These are phyloP conservation scores for Escallonia herrerae DNA, from an alignment of 129 eudicot genomes.

Conservation along the genomic window DNA sequence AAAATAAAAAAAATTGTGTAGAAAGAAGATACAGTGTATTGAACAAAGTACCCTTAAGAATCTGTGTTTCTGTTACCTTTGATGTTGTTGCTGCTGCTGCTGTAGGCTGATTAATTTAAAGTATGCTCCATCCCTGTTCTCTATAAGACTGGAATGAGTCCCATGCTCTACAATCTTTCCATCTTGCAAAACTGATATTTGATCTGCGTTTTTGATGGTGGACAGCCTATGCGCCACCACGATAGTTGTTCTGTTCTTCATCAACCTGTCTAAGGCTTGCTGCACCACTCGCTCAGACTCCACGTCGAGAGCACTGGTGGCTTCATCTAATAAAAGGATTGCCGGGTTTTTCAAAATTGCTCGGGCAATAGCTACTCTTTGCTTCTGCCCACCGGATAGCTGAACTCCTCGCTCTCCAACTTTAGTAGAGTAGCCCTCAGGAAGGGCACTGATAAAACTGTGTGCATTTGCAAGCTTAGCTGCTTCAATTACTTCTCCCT, in stretches of 20 bases:
- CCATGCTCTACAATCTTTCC: constrained; percentile 96
- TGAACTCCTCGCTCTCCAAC: constrained; percentile 97
- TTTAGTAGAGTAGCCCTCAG: constrained; percentile 86
- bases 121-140: constrained; percentile 76
- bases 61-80: constrained; percentile 5
- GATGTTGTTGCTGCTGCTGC: constrained; percentile 62
- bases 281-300: constrained; percentile 93
- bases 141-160: constrained; percentile 66
- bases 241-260: constrained; percentile 83
- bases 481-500: constrained; percentile 82
- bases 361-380: constrained; percentile 92
- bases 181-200: constrained; percentile 82
- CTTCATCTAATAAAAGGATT: constrained; percentile 78
- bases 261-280: constrained; percentile 72
- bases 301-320: constrained; percentile 90
- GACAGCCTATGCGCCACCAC: constrained; percentile 92
- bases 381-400: constrained; percentile 96
- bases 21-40: constrained; percentile 27
- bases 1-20: constrained; percentile 26
- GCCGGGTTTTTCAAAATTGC: constrained; percentile 91
- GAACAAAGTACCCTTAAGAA: constrained; percentile 9
- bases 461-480: constrained; percentile 93
- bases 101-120: constrained; percentile 77
- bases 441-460: constrained; percentile 76
- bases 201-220: constrained; percentile 82